These are phyloP conservation scores for Lactifluus echinatus DNA, from an alignment of 768 basidiomycete genomes.

Conservation along the genomic window DNA sequence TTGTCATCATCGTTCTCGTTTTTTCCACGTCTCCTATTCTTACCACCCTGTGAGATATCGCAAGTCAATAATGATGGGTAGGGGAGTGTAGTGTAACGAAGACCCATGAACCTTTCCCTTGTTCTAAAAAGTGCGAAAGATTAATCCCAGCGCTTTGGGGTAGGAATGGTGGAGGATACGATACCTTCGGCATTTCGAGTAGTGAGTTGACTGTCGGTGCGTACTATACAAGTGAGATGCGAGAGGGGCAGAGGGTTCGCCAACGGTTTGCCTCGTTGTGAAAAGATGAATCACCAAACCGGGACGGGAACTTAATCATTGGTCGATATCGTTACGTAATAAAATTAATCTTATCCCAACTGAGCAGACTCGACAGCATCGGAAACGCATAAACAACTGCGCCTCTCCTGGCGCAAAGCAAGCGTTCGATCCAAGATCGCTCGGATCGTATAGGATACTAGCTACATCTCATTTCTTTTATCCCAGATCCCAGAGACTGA, in stretches of 20 bases:
- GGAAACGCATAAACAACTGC: too few species aligned
- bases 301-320: too few species aligned
- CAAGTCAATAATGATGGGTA: conserved; percentile 1
- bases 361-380: too few species aligned
- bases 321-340: too few species aligned
- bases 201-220: neutral
- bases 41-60: conserved; percentile 67
- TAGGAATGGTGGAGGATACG: neutral
- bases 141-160: neutral
- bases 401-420: too few species aligned
- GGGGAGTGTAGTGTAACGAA: neutral
- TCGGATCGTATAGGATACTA: too few species aligned
- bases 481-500: too few species aligned
- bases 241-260: neutral
- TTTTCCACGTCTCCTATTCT: conserved; percentile 99
- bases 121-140: conserved; percentile 35
- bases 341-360: too few species aligned
- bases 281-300: too few species aligned
- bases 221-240: neutral
- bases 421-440: too few species aligned
- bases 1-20: conserved; percentile 99
- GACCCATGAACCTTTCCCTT: conserved; percentile 56
- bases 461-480: too few species aligned
- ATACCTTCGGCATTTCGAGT: conserved; percentile 18
- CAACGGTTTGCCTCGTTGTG: too few species aligned